These are phyloP conservation scores for Cubamyces lactineus DNA, from an alignment of 768 basidiomycete genomes.

Conservation along the genomic window DNA sequence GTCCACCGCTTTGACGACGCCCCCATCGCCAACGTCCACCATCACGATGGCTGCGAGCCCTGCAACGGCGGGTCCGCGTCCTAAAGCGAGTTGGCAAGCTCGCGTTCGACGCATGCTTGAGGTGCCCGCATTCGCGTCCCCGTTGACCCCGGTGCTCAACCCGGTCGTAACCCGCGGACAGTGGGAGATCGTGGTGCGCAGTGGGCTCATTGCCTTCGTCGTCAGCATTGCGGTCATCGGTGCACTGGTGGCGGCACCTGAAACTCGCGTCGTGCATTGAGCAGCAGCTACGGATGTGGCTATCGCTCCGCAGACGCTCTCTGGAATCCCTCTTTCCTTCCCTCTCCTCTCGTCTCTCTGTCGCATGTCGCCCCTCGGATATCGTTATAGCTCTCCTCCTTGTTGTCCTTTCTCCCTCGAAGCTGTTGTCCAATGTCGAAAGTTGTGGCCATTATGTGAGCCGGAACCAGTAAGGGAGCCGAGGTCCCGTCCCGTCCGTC, in stretches of 20 bases:
- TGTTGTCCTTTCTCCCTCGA: too few species aligned
- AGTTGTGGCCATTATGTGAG: too few species aligned
- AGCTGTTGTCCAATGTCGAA: too few species aligned
- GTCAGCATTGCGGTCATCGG: conserved; percentile 36
- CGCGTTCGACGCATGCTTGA: conserved; percentile 50
- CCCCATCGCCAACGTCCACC: conserved; percentile 15
- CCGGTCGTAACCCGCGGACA: conserved; percentile 77
- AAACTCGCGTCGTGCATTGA: conserved; percentile 23
- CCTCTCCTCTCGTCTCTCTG: not conserved
- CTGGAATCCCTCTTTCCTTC: not conserved
- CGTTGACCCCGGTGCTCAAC: conserved; percentile 69
- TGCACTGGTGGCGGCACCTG: conserved; percentile 39
- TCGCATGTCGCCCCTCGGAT: too few species aligned
- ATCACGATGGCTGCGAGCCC: conserved; percentile 1
- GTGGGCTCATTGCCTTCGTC: conserved; percentile 51
- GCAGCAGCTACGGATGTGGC: not conserved
- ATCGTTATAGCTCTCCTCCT: too few species aligned
- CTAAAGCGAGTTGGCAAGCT: conserved; percentile 28
- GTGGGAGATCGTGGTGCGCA: conserved; percentile 81
- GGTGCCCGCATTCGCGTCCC: conserved; percentile 73
- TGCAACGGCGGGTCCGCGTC: not conserved
- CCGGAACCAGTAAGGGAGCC: too few species aligned
- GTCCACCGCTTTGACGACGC: not conserved
- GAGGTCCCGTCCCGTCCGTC: too few species aligned
- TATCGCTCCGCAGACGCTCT: not conserved